Conservation (phyloP, 2,329 filamentous ascomycete species). For the Diaporthe batatas region DNA sequence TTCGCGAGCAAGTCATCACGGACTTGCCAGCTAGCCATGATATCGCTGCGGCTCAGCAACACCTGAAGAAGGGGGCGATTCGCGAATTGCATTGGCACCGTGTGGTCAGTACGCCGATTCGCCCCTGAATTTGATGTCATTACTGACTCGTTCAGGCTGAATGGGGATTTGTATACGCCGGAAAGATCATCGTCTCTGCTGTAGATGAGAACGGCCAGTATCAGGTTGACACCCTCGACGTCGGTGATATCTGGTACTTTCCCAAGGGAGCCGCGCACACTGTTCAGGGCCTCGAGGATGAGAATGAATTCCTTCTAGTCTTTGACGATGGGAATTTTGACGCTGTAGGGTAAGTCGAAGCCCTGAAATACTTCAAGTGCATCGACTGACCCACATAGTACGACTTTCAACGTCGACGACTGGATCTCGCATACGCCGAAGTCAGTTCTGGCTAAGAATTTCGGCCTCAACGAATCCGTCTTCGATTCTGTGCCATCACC, state of each 20-base stretch:
- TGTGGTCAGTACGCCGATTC: constrained; percentile 5
- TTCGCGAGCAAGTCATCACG: constrained; percentile 75
- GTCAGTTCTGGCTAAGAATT: constrained; percentile 75
- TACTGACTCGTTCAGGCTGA: constrained; percentile 64
- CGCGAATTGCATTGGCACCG: constrained; percentile 77
- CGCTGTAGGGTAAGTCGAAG: background rate
- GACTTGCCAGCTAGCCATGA: constrained; percentile 76
- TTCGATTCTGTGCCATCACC: constrained; percentile 70
- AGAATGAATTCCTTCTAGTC: constrained; percentile 76
- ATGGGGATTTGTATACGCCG: constrained; percentile 74
- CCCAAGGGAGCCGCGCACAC: constrained; percentile 75
- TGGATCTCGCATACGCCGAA: constrained; percentile 77
- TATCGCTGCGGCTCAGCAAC: constrained; percentile 77
- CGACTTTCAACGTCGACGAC: constrained; percentile 79
- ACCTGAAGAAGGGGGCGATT: constrained; percentile 75
- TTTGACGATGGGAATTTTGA: constrained; percentile 20
- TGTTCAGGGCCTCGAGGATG: constrained; percentile 73
- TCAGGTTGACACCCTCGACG: constrained; percentile 66
- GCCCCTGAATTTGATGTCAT: too few relatives aligned
- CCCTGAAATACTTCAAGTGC: rapidly evolving
- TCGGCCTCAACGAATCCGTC: constrained; percentile 70
- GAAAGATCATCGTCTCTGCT: constrained; percentile 69
- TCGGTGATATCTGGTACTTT: constrained; percentile 78
- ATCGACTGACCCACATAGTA: constrained; percentile 51
- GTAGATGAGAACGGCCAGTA: constrained; percentile 73